Base-by-base conservation (phyloP, 2,329 filamentous ascomycete genomes). In the Aureobasidium sp. region DNA sequence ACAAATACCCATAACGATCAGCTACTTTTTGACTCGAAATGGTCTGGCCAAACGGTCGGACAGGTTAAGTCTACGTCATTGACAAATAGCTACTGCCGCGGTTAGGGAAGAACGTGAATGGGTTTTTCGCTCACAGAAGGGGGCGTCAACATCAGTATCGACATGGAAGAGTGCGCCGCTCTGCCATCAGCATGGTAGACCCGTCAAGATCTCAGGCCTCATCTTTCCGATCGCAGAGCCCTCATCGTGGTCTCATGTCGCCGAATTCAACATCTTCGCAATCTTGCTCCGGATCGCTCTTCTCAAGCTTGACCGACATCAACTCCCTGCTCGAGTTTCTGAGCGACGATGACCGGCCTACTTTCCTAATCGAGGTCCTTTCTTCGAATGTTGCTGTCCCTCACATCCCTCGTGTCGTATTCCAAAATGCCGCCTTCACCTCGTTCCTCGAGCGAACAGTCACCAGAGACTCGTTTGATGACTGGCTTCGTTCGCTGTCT, bases 351-450 rank as follows among this genome's bases (percentile, higher is more conserved):
- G 57, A 60, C 21, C 25, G 57, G 7, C 57, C 57, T 27, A 60
- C 57, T 6, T 37, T 51, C 19, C 37, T 60, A 6, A 33, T 60
- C 27, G 57, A 60, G 27, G 57, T 50, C n/a, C 46, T 51, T 3
- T 42, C 46, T 19, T 43, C 43, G 13, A 42, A 50, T 15, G 53
- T 57, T 10, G 53, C 53, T 25, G 53, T 57, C 13, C 53, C 53
- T 35, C 53, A 57, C 19, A 57, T 57, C 11, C 57, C 57, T 13
- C 45, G 46, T 33, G 46, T 60, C 45, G 57, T 60, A 25, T 60
- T 51, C n/a, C 45, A 51, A n/a, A 60, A 60, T 51, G 37, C 45
- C 19, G 46, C 46, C 9, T 60, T 60, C 37, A 33, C 37, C 35
- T 43, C 43, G 5, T 60, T 50, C 27, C 45, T 60, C 37, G 46